A percentile compares a stretch with the other conserved stretches of the same genome.
Evolutionary conservation across 176 grass and related monocot genomes (phyloP).

Genomic region (Oropetium thomaeum): DNA sequence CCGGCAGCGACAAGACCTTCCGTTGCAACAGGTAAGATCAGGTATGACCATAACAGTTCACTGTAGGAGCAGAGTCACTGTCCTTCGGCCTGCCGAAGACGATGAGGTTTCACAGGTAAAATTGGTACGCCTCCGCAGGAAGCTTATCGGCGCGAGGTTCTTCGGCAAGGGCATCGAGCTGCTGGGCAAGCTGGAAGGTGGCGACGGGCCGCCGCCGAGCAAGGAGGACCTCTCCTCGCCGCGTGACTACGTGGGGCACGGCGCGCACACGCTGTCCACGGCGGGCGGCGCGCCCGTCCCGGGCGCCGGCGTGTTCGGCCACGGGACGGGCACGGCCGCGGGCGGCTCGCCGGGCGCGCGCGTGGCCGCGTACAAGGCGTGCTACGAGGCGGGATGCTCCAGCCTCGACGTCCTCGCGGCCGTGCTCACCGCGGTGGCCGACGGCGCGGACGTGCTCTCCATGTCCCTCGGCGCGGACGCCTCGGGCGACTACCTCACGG

Average conservation of each 20-base stretch:
- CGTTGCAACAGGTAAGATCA: constrained; percentile 27
- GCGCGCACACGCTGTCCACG: constrained; percentile 69
- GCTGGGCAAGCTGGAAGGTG: neutral
- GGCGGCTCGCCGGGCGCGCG: constrained; percentile 61
- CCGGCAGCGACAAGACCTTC: constrained; percentile 21
- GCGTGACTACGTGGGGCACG: constrained; percentile 58
- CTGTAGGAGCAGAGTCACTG: neutral
- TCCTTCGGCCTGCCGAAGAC: neutral
- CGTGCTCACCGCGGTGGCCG: constrained; percentile 35
- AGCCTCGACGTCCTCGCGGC: constrained; percentile 53
- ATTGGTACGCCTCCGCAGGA: constrained; percentile 21
- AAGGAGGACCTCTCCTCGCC: constrained; percentile 42
- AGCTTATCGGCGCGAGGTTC: constrained; percentile 67
- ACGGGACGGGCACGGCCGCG: constrained; percentile 51
- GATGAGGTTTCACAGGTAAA: neutral
- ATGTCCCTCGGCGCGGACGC: constrained; percentile 45
- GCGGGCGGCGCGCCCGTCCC: constrained; percentile 43
- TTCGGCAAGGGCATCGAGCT: constrained; percentile 39
- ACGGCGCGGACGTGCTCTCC: constrained; percentile 69
- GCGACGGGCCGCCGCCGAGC: neutral
- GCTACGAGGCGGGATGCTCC: constrained; percentile 49
- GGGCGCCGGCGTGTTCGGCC: constrained; percentile 39
- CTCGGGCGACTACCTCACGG: constrained; percentile 20
- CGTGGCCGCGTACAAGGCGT: constrained; percentile 72
- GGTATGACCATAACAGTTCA: neutral